Conservation (phyloP, 2,329 filamentous ascomycete genomes). For the Colletotrichum sidae region DNA sequence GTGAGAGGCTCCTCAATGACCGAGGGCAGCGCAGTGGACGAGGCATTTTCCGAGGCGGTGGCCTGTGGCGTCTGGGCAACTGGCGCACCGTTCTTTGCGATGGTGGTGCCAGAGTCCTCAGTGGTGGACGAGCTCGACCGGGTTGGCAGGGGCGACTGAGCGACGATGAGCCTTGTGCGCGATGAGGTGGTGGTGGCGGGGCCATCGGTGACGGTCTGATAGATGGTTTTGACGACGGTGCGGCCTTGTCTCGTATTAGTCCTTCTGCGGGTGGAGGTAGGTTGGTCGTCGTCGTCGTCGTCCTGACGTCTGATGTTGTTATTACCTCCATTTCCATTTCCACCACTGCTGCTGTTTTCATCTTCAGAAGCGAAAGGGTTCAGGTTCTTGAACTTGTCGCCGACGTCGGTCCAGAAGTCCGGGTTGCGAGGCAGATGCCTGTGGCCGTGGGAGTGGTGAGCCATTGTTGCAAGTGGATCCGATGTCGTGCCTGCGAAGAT, state of each 20-base stretch:
- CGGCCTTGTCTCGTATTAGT: slow-evolving; percentile 35
- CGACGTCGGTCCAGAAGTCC: slow-evolving; percentile 35
- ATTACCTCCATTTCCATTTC: slow-evolving; percentile 31
- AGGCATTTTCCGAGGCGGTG: slow-evolving; percentile 18
- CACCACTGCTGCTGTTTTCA: slow-evolving; percentile 10
- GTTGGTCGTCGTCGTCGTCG: slow-evolving; percentile 16
- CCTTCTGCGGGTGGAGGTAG: slow-evolving; percentile 20
- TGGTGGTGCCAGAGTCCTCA: slow-evolving; percentile 26
- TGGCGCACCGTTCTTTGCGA: slow-evolving; percentile 23
- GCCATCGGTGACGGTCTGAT: slow-evolving; percentile 47
- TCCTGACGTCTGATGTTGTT: slow-evolving; percentile 24
- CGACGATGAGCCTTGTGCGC: slow-evolving; percentile 51
- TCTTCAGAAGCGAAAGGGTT: slow-evolving; percentile 31
- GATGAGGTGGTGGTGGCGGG: slow-evolving; percentile 10
- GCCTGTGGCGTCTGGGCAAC: slow-evolving; percentile 24
- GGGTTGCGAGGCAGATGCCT: slow-evolving; percentile 33
- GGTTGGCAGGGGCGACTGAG: slow-evolving; percentile 21
- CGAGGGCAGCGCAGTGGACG: slow-evolving; percentile 40
- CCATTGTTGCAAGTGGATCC: slow-evolving; percentile 19
- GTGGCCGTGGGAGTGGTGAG: slow-evolving; percentile 33
- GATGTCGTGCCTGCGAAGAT: background rate
- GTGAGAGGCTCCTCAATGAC: slow-evolving; percentile 42
- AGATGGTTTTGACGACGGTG: slow-evolving; percentile 53
- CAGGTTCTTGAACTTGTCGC: slow-evolving; percentile 20
- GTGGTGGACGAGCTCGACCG: background rate